Percentiles rank a stretch among this genome's conserved stretches.
Evolutionary conservation across 108 stramenopile genomes (phyloP).

Genomic region (Tribonema minus): DNA sequence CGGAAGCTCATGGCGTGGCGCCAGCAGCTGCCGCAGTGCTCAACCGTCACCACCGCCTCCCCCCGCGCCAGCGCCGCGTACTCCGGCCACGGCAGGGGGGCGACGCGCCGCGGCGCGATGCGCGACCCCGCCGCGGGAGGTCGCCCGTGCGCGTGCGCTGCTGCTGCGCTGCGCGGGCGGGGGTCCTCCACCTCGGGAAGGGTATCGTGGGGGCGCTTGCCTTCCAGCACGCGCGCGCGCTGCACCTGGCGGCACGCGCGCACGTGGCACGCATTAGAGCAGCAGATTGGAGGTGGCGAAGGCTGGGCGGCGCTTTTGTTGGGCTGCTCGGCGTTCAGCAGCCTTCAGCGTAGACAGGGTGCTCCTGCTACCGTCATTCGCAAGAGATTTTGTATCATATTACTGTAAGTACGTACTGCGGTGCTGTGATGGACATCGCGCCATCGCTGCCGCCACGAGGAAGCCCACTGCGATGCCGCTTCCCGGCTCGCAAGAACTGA

Average conservation of each 20-base stretch:
- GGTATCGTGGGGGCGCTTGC: neutral
- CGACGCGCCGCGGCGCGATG: too few species aligned
- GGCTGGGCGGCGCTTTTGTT: too few species aligned
- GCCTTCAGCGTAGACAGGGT: neutral
- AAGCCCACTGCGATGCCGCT: too few species aligned
- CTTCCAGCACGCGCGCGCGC: neutral
- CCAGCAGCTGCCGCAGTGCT: constrained; percentile 13
- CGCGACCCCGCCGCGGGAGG: too few species aligned
- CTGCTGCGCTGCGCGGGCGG: neutral
- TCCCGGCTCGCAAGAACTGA: too few species aligned
- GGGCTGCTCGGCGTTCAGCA: too few species aligned
- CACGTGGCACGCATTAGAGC: neutral
- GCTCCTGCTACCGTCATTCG: neutral
- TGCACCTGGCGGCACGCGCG: neutral
- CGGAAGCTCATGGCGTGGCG: constrained; percentile 15
- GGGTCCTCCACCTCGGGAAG: neutral
- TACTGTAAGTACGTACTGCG: too few species aligned
- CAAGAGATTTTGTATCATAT: too few species aligned
- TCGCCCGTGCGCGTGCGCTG: too few species aligned
- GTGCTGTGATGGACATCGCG: too few species aligned
- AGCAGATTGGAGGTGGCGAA: too few species aligned
- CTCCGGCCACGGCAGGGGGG: constrained; percentile 9
- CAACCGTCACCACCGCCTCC: constrained; percentile 16
- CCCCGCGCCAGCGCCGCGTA: constrained; percentile 4
- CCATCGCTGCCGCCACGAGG: too few species aligned